Evolutionary conservation across 176 grass and related monocot genomes (phyloP).

Genomic region (Bothriochloa decipiens): DNA sequence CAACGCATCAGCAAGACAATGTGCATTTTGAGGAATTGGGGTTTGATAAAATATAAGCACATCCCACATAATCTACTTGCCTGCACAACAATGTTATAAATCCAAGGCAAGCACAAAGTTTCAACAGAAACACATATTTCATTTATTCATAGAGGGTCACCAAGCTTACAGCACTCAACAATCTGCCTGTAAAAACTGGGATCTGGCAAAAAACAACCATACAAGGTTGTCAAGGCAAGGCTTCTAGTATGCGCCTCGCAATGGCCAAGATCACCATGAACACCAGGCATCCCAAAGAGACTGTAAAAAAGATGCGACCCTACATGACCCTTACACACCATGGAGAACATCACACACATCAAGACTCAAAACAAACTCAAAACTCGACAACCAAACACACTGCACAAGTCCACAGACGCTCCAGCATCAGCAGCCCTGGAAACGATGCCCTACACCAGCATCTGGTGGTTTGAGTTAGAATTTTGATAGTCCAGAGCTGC

Average conservation of each 20-base stretch:
- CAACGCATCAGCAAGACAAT: not conserved
- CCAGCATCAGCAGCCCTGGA: constrained; percentile 21
- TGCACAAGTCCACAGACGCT: constrained; percentile 38
- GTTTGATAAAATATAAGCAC: not conserved
- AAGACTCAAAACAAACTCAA: constrained; percentile 44
- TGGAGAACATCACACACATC: constrained; percentile 33
- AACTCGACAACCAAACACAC: constrained; percentile 51
- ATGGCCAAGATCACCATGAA: constrained; percentile 58
- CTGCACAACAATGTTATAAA: not conserved
- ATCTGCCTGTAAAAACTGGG: constrained; percentile 69
- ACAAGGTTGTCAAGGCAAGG: constrained; percentile 65
- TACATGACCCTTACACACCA: constrained; percentile 51
- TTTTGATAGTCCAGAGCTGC: constrained; percentile 39
- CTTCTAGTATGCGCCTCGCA: constrained; percentile 58
- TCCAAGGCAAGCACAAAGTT: not conserved
- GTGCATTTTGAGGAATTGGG: not conserved
- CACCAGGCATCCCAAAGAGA: constrained; percentile 75
- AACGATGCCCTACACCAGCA: not conserved
- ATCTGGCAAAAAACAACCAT: constrained; percentile 84
- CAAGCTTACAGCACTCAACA: constrained; percentile 72
- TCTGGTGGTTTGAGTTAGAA: not conserved
- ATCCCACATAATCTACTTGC: not conserved
- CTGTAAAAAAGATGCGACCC: constrained; percentile 86
- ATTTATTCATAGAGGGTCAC: constrained; percentile 67
- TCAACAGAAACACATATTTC: constrained; percentile 52